A percentile compares a stretch with the other conserved stretches of the same genome.
These are phyloP conservation scores for Mrakia gelida DNA, from an alignment of 768 basidiomycete species.

Conservation along the genomic window DNA sequence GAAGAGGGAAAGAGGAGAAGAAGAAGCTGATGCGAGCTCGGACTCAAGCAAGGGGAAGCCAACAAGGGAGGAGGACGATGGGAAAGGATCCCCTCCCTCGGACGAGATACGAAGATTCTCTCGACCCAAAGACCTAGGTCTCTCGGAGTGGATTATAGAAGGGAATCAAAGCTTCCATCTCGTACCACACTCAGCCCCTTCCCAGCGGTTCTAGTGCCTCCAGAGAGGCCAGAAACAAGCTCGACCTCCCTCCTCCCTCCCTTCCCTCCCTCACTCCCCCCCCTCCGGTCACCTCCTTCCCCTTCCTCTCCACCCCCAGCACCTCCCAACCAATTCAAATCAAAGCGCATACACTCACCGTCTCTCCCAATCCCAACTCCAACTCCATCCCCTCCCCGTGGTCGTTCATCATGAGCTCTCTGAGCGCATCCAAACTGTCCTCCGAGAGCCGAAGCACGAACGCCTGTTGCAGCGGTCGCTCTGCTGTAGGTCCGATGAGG, in stretches of 20 bases:
- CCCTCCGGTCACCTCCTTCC: background rate
- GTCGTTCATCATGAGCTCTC: constrained; percentile 14
- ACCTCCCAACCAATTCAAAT: background rate
- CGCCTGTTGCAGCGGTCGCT: constrained; percentile 13
- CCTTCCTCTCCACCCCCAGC: background rate
- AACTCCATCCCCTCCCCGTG: background rate
- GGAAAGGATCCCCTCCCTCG: too few relatives aligned
- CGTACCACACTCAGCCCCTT: background rate
- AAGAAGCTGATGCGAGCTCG: too few relatives aligned
- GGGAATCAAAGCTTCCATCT: too few relatives aligned
- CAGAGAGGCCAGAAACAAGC: background rate
- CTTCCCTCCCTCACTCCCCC: background rate
- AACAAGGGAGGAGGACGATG: too few relatives aligned
- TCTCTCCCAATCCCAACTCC: constrained; percentile 8
- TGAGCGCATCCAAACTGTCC: constrained; percentile 6
- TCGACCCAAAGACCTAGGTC: too few relatives aligned
- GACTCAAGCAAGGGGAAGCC: too few relatives aligned
- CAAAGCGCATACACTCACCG: background rate
- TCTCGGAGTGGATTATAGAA: too few relatives aligned
- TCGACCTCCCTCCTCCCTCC: background rate
- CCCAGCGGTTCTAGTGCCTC: background rate
- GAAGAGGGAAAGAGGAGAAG: too few relatives aligned
- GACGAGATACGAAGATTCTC: too few relatives aligned
- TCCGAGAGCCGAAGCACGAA: constrained; percentile 26
- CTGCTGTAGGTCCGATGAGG: constrained; percentile 15